Percentiles rank a stretch among this genome's conserved stretches.
Conservation (phyloP, 1,139 yeast species). For the Arxiozyma slooffiae region DNA sequence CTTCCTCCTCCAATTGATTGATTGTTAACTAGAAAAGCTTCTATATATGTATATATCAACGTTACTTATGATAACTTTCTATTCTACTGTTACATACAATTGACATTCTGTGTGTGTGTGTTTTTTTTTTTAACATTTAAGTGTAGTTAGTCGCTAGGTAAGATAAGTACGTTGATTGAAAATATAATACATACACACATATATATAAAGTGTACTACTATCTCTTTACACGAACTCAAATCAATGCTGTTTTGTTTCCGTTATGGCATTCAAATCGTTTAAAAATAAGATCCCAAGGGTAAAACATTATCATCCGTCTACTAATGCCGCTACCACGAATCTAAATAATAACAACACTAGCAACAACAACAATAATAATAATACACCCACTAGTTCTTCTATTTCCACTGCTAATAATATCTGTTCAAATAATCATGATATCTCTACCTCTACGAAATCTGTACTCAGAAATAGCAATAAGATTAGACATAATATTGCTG, state of each 20-base stretch:
- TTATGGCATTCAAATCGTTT: constrained; percentile 27
- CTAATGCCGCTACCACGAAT: constrained; percentile 1
- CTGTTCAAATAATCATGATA: not conserved
- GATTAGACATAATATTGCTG: not conserved
- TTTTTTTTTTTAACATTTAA: too few species aligned
- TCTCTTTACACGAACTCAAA: not conserved
- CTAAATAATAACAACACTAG: not conserved
- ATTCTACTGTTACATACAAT: too few species aligned
- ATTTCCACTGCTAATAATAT: not conserved
- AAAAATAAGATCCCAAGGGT: constrained; percentile 24
- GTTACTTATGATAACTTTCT: too few species aligned
- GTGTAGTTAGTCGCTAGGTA: too few species aligned
- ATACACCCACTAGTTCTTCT: not conserved
- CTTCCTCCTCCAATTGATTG: too few species aligned
- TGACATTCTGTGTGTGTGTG: too few species aligned
- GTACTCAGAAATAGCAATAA: not conserved
- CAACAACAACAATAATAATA: not conserved
- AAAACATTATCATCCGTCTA: constrained; percentile 20
- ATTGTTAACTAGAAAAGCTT: too few species aligned
- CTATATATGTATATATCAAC: too few species aligned
- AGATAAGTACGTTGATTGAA: too few species aligned
- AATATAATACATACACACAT: too few species aligned
- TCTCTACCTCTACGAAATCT: not conserved
- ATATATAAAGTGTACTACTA: too few species aligned
- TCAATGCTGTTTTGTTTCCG: not conserved